Evolutionary conservation across 1,139 yeast species (phyloP).

Genomic region (Sugiyamaella paludigena): DNA sequence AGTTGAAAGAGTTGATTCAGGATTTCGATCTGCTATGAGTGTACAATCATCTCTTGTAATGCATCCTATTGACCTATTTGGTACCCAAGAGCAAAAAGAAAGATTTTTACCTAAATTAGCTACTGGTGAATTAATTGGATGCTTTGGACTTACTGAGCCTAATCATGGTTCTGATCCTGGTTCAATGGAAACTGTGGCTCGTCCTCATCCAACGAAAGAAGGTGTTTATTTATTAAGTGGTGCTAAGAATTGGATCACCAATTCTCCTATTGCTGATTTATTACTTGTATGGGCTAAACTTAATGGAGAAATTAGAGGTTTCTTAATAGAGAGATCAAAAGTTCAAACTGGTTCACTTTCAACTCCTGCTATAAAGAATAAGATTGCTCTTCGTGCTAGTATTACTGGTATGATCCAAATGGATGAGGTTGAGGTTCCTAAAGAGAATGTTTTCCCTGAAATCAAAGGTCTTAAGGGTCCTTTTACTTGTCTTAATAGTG

Average conservation of each 20-base stretch:
- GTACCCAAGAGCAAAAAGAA: constrained; percentile 44
- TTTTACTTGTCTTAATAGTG: constrained; percentile 45
- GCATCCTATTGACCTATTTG: constrained; percentile 45
- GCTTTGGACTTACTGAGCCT: constrained; percentile 47
- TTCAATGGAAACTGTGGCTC: constrained; percentile 45
- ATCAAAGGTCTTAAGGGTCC: constrained; percentile 46
- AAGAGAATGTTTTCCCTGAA: constrained; percentile 42
- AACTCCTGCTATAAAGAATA: constrained; percentile 44
- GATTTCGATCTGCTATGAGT: constrained; percentile 46
- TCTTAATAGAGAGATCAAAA: constrained; percentile 40
- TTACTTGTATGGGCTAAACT: constrained; percentile 46
- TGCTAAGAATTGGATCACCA: constrained; percentile 47
- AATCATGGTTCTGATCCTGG: constrained; percentile 49
- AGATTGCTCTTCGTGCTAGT: constrained; percentile 43
- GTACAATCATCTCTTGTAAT: constrained; percentile 48
- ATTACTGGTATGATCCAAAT: constrained; percentile 46
- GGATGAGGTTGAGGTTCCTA: constrained; percentile 47
- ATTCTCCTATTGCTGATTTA: constrained; percentile 47
- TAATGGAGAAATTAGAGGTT: constrained; percentile 45
- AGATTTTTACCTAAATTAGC: constrained; percentile 43
- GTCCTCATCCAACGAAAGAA: constrained; percentile 43
- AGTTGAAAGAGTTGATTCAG: constrained; percentile 46
- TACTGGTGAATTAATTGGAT: constrained; percentile 45
- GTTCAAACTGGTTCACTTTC: constrained; percentile 37
- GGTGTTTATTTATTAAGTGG: constrained; percentile 44